Evolutionary conservation across 2,329 filamentous ascomycete species (phyloP).

Genomic region (Pseudogymnoascus sp.): DNA sequence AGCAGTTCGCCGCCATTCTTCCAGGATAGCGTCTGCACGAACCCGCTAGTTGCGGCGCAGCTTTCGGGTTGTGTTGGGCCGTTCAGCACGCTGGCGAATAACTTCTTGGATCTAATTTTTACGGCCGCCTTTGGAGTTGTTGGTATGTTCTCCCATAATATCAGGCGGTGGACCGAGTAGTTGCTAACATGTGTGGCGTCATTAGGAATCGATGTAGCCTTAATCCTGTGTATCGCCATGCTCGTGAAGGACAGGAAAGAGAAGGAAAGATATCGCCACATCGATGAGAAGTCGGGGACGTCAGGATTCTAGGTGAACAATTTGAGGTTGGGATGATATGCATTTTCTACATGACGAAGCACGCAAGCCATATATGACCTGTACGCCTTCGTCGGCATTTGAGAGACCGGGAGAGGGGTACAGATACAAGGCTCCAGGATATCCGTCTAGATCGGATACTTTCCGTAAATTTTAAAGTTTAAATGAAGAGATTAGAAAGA

Average conservation of each 20-base stretch:
- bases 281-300: slow-evolving; percentile 67
- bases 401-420: background rate
- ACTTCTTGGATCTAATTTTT: slow-evolving; percentile 67
- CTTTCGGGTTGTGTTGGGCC: slow-evolving; percentile 60
- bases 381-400: background rate
- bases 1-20: slow-evolving; percentile 64
- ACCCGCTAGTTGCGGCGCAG: slow-evolving; percentile 60
- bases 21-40: slow-evolving; percentile 58
- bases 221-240: slow-evolving; percentile 65
- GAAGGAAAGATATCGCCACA: slow-evolving; percentile 66
- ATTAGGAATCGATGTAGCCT: slow-evolving; percentile 51
- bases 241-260: slow-evolving; percentile 75
- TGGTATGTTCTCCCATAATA: slow-evolving; percentile 34
- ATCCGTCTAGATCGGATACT: background rate
- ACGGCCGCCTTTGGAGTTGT: slow-evolving; percentile 74
- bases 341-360: background rate
- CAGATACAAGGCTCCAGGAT: background rate
- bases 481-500: background rate
- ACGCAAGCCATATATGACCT: background rate
- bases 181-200: background rate
- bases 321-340: too few species aligned
- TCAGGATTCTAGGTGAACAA: slow-evolving; percentile 36
- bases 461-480: background rate
- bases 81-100: slow-evolving; percentile 60
- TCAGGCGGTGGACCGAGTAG: background rate